phyloP scores from a whole-genome alignment of 306 rosid genomes.

The Dryas octopetala region DNA sequence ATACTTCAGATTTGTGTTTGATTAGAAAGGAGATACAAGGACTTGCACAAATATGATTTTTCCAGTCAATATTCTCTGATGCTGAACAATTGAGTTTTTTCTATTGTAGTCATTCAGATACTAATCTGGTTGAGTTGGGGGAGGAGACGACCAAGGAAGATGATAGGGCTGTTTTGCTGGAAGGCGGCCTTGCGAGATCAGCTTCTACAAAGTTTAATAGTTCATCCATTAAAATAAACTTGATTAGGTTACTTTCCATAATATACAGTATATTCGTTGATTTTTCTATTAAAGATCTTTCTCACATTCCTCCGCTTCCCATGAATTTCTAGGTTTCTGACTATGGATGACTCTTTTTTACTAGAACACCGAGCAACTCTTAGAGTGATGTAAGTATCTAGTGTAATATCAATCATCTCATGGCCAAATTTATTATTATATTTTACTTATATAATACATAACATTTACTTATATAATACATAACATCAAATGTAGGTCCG shows the following conservation, averaged over 20 bases:
- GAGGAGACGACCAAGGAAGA: slow-evolving; percentile 74
- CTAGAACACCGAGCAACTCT: slow-evolving; percentile 78
- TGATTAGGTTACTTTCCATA: slow-evolving; percentile 62
- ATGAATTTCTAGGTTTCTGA: slow-evolving; percentile 65
- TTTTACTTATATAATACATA: slow-evolving; percentile 17
- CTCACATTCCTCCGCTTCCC: slow-evolving; percentile 30
- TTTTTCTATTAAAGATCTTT: slow-evolving; percentile 23
- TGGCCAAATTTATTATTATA: slow-evolving; percentile 15
- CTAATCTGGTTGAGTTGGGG: slow-evolving; percentile 78
- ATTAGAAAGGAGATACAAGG: slow-evolving; percentile 4
- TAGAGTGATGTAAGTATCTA: slow-evolving; percentile 82
- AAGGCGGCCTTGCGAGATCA: slow-evolving; percentile 83
- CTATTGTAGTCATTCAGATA: slow-evolving; percentile 80
- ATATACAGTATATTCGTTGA: slow-evolving; percentile 11
- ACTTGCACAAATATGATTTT: not conserved
- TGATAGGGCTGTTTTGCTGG: slow-evolving; percentile 81
- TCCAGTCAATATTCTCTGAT: slow-evolving; percentile 17
- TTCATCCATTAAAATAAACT: slow-evolving; percentile 68
- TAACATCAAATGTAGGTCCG: slow-evolving; percentile 53
- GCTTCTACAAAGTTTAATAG: slow-evolving; percentile 65
- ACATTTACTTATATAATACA: slow-evolving; percentile 20
- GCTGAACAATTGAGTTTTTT: slow-evolving; percentile 26
- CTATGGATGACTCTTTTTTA: slow-evolving; percentile 88
- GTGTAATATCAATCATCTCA: slow-evolving; percentile 20
- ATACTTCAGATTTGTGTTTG: not conserved